Evolutionary conservation across 257 asterid genomes (phyloP).

Genomic region (Nicotiana undulata): DNA sequence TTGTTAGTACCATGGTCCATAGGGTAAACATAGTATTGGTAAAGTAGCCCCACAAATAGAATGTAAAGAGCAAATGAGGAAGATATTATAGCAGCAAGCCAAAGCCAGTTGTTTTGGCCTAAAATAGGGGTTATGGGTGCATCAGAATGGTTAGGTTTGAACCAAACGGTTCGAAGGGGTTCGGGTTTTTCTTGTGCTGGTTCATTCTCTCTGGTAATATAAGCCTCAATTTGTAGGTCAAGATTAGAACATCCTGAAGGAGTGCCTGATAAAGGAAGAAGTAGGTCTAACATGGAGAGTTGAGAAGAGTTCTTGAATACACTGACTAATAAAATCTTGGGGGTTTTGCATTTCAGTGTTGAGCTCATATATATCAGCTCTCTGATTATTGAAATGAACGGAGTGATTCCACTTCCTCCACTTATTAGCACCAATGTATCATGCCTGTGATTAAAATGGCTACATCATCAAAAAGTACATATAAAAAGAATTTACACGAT

Average conservation of each 20-base stretch:
- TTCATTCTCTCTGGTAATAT: slow-evolving; percentile 58
- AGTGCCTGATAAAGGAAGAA: slow-evolving; percentile 45
- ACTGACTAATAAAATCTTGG: slow-evolving; percentile 49
- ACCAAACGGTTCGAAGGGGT: slow-evolving; percentile 34
- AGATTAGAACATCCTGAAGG: slow-evolving; percentile 30
- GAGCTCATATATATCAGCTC: slow-evolving; percentile 54
- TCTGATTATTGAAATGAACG: slow-evolving; percentile 72
- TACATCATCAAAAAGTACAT: not conserved
- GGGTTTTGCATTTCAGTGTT: slow-evolving; percentile 38
- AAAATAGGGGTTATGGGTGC: slow-evolving; percentile 54
- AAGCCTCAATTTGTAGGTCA: slow-evolving; percentile 74
- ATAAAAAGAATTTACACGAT: no score
- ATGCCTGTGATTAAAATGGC: slow-evolving; percentile 41
- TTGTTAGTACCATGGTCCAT: slow-evolving; percentile 51
- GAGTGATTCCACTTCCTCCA: slow-evolving; percentile 98
- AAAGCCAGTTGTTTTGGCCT: slow-evolving; percentile 82
- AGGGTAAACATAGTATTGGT: slow-evolving; percentile 70
- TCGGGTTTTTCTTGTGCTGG: slow-evolving; percentile 30
- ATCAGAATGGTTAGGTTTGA: slow-evolving; percentile 58
- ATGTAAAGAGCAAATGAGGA: slow-evolving; percentile 67
- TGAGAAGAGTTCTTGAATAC: slow-evolving; percentile 67
- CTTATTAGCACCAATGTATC: slow-evolving; percentile 80
- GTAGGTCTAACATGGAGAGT: slow-evolving; percentile 68
- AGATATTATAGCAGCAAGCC: slow-evolving; percentile 84
- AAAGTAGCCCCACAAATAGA: slow-evolving; percentile 49